A percentile compares a stretch with the other conserved stretches of the same genome.
Evolutionary conservation across 148 eudicot genomes (phyloP).

Genomic region (Rhododendron vialii): DNA sequence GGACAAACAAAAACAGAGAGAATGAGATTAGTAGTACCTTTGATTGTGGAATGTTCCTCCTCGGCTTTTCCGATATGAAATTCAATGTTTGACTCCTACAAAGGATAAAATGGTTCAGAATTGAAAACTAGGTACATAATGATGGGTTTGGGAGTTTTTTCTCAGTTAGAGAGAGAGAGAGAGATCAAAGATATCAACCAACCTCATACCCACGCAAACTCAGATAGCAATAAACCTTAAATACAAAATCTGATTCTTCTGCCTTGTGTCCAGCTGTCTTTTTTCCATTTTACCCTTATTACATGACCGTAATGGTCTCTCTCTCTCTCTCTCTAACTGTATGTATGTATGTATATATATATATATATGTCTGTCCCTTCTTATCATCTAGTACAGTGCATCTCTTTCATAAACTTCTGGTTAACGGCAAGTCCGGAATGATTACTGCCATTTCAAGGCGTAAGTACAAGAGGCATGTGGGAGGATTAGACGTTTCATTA

Average conservation of each 20-base stretch:
- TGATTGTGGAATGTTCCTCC: background rate
- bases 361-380: no score
- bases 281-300: background rate
- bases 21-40: conserved; percentile 9
- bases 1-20: background rate
- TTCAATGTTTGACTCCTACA: background rate
- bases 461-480: background rate
- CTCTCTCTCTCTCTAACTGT: background rate
- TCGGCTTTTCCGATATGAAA: background rate
- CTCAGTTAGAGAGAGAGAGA: background rate
- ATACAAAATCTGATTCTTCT: background rate
- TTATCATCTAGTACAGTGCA: no score
- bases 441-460: background rate
- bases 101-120: background rate
- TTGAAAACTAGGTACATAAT: background rate
- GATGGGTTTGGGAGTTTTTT: conserved; percentile 1
- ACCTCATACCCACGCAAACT: background rate
- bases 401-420: background rate
- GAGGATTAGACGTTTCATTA: background rate
- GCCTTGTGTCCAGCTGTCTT: background rate
- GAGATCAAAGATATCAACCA: background rate
- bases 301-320: background rate
- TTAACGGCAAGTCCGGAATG: background rate
- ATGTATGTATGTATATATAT: no score
- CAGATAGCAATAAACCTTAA: background rate